phyloP scores from a whole-genome alignment of 805 yeast species.

The Saccharomyces jurei region DNA sequence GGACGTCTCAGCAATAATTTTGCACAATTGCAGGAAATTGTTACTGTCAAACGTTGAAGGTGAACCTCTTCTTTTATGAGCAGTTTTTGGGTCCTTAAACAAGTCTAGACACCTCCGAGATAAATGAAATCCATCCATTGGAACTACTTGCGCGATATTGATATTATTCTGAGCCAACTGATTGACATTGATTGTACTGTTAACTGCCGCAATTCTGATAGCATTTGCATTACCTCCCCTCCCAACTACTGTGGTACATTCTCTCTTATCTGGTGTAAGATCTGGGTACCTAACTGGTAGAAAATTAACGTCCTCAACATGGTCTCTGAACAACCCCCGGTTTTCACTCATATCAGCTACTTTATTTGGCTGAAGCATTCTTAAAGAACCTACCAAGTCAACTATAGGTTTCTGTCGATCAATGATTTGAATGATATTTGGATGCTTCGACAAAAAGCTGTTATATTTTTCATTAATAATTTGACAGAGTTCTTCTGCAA shows the following conservation, averaged over 20 bases:
- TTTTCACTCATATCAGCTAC: slow-evolving; percentile 7
- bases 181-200: not conserved
- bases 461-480: slow-evolving; percentile 31
- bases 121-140: slow-evolving; percentile 77
- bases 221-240: slow-evolving; percentile 28
- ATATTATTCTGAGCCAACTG: slow-evolving; percentile 8
- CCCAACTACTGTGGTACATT: slow-evolving; percentile 16
- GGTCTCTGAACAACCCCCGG: slow-evolving; percentile 11
- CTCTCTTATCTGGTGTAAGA: slow-evolving; percentile 18
- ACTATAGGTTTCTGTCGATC: not conserved
- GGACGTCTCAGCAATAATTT: slow-evolving; percentile 13
- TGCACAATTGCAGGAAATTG: slow-evolving; percentile 25
- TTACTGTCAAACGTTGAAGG: slow-evolving; percentile 76
- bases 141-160: slow-evolving; percentile 39
- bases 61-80: slow-evolving; percentile 67
- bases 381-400: not conserved
- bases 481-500: slow-evolving; percentile 41
- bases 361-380: slow-evolving; percentile 1
- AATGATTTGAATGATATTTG: not conserved
- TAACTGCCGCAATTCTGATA: slow-evolving; percentile 8
- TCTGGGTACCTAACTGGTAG: slow-evolving; percentile 12
- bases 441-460: slow-evolving; percentile 4
- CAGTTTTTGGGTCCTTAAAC: slow-evolving; percentile 48
- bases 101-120: slow-evolving; percentile 40
- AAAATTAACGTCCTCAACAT: slow-evolving; percentile 19